These are phyloP conservation scores for Taphrina populina DNA, from an alignment of 1,139 yeast species.

Conservation along the genomic window DNA sequence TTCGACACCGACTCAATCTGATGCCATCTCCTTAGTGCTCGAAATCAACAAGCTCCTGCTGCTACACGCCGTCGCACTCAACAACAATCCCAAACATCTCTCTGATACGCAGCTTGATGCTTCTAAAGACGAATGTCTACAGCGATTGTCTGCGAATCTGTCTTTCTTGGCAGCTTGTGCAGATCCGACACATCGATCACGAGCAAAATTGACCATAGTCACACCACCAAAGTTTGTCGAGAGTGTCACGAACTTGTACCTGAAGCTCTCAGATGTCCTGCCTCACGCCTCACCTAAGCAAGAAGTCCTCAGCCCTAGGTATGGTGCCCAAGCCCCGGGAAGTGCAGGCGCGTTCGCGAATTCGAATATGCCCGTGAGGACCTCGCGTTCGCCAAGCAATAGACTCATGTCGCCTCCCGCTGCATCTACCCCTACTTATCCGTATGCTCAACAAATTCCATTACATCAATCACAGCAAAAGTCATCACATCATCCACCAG, in stretches of 20 bases:
- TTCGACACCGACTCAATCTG: constrained; percentile 5
- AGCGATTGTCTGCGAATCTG: constrained; percentile 23
- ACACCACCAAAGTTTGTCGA: constrained; percentile 24
- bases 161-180: constrained; percentile 23
- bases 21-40: constrained; percentile 22
- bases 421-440: constrained; percentile 1
- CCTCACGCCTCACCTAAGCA: constrained; percentile 10
- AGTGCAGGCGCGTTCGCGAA: not conserved
- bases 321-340: not conserved
- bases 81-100: not conserved
- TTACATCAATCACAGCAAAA: constrained; percentile 15
- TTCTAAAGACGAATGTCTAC: constrained; percentile 1
- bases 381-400: constrained; percentile 15
- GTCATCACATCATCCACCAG: constrained; percentile 1
- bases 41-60: constrained; percentile 31
- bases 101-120: not conserved
- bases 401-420: constrained; percentile 16
- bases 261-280: constrained; percentile 12
- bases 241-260: constrained; percentile 23
- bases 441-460: constrained; percentile 6
- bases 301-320: not conserved
- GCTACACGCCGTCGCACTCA: not conserved
- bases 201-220: constrained; percentile 5
- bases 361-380: not conserved
- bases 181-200: constrained; percentile 5